Base-by-base conservation (phyloP, 2,329 filamentous ascomycete species). In the Phyllachora maydis region DNA sequence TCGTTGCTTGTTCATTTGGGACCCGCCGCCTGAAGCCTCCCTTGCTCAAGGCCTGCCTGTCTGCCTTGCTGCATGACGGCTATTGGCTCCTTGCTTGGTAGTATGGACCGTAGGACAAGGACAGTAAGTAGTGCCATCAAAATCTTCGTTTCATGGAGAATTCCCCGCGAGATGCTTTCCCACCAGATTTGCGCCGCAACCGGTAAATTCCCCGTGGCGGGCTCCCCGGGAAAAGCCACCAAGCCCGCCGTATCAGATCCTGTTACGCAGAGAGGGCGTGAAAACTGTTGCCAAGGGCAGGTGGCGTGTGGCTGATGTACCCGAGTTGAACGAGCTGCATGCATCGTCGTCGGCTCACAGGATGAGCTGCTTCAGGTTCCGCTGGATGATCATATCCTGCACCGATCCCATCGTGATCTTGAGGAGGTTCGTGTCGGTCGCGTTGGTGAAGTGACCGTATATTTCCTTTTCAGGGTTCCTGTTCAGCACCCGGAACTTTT, bases 401-500 rank as follows among this genome's bases (percentile, higher is more conserved):
- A 85, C 77, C 8, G 74, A 79, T 32, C 65, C 62, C 78, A 85
- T 85, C 18, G 78, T 85, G 32, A 81, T 79, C 52, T 82, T 83
- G 34, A 85, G 59, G 31, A 85, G 50, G 40, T 79, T 81, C 16
- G 77, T 68, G 35, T 67, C 63, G 23, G 62, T 68, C 6, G 63
- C 63, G 32, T 66, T 67, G 22, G 63, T 67, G 26, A 67, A 65
- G 40, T 68, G 62, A 21, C 62, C 62, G 35, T 67, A 68, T 7
- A 68, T 67, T 35, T 67, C 62, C 46, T 67, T 67, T 30, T 66
- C 61, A 4, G 59, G 58, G 36, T 66, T 66, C 28, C 74, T 61
- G 46, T 82, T 83, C 31, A 85, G 57, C 12, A 72, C 70, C 26
- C 66, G 61, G 52, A 85, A 85, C 40, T 78, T 77, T 44, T 81